phyloP scores from a whole-genome alignment of 495 filamentous ascomycete genomes.

The Penicillium arizonense region DNA sequence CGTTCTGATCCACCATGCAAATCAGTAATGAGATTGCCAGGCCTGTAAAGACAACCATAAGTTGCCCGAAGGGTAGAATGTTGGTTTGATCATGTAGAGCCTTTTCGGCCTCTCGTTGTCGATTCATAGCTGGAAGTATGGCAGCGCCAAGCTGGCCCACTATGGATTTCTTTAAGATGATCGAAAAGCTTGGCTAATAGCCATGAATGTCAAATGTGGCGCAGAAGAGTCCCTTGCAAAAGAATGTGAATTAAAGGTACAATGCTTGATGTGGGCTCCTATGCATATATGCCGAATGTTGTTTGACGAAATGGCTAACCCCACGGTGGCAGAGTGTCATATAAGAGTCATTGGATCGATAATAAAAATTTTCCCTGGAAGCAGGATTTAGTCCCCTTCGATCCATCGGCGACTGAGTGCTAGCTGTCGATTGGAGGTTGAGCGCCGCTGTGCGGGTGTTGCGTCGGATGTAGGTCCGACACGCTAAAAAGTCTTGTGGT shows the following conservation, averaged over 20 bases:
- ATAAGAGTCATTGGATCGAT: conserved; percentile 4
- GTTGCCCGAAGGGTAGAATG: conserved; percentile 52
- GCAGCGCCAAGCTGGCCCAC: not conserved
- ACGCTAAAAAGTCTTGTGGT: not conserved
- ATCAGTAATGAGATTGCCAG: conserved; percentile 55
- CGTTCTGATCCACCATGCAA: conserved; percentile 63
- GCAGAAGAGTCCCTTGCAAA: not conserved
- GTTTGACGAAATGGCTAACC: not conserved
- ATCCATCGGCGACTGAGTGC: conserved; percentile 16
- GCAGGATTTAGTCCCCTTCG: conserved; percentile 12
- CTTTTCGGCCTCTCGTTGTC: conserved; percentile 43
- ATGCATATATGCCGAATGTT: not conserved
- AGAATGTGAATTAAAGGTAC: not conserved
- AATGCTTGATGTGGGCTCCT: not conserved
- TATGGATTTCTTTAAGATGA: not conserved
- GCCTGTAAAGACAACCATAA: conserved; percentile 56
- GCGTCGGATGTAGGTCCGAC: conserved; percentile 24
- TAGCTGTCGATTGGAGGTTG: conserved; percentile 22
- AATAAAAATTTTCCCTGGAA: conserved; percentile 3
- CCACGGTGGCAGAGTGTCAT: not conserved
- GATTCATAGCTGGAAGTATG: conserved; percentile 28
- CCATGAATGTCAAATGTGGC: conserved; percentile 6
- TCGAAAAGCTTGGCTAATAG: not conserved
- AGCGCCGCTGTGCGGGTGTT: conserved; percentile 8
- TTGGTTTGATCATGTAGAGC: conserved; percentile 53